Percentiles rank a stretch among this genome's conserved stretches.
Conservation (phyloP, 441 rosid genomes). For the Populus trichocarpa region DNA sequence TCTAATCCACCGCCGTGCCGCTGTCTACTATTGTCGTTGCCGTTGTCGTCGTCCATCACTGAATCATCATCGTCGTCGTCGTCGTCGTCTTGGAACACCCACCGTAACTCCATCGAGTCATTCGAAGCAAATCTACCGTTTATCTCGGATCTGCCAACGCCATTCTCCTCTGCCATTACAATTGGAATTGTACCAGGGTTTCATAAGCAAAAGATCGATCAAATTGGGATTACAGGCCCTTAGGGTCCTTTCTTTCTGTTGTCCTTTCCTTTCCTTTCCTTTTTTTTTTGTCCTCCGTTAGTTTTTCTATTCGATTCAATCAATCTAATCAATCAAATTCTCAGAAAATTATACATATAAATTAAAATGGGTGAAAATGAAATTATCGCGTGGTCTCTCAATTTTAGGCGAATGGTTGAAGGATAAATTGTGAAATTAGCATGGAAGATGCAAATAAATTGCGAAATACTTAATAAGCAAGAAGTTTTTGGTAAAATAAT, state of each 20-base stretch:
- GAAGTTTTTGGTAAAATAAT: too few relatives aligned
- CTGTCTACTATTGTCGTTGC: constrained; percentile 31
- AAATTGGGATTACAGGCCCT: background rate
- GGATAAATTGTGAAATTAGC: too few relatives aligned
- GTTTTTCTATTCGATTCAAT: background rate
- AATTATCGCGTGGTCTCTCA: too few relatives aligned
- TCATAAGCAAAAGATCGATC: background rate
- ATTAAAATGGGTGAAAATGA: too few relatives aligned
- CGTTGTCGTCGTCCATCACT: constrained; percentile 42
- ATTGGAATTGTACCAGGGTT: background rate
- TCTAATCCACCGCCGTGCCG: constrained; percentile 39
- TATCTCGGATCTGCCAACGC: constrained; percentile 35
- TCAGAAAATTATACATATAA: background rate
- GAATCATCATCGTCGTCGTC: constrained; percentile 49
- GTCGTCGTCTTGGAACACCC: constrained; percentile 91
- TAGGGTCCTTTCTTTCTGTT: background rate
- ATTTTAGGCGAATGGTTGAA: too few relatives aligned
- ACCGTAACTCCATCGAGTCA: constrained; percentile 82
- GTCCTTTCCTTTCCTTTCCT: background rate
- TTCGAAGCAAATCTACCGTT: constrained; percentile 51
- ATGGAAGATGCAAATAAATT: too few relatives aligned
- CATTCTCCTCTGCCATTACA: constrained; percentile 23
- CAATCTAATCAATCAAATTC: background rate
- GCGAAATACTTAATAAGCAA: too few relatives aligned
- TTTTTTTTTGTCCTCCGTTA: background rate